A percentile compares a stretch with the other conserved stretches of the same genome.
Conservation (phyloP, 148 eudicot species). For the Persicaria tinctoria region DNA sequence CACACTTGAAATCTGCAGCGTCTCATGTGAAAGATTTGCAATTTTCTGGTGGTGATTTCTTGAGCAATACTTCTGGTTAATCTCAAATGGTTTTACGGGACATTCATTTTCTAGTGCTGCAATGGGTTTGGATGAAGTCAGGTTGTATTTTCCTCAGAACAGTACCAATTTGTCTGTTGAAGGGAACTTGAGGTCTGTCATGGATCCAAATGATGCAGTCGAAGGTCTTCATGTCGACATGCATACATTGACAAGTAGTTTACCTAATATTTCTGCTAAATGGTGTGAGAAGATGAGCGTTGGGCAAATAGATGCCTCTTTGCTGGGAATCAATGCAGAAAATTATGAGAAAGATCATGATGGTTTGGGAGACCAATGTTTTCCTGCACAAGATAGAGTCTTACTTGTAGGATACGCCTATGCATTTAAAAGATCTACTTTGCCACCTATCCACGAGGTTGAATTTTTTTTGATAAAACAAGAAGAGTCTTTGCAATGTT, state of each 20-base stretch:
- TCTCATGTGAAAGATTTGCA: conserved; percentile 5
- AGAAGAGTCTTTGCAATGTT: neutral
- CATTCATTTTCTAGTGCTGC: conserved; percentile 13
- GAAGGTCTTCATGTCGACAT: neutral
- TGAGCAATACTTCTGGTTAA: conserved; percentile 7
- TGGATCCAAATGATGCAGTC: neutral
- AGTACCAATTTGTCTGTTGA: neutral
- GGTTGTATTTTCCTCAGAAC: neutral
- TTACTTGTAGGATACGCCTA: neutral
- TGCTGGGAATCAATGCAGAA: neutral
- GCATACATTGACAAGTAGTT: neutral
- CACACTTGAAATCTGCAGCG: neutral
- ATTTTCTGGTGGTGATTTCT: neutral
- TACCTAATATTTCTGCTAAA: conserved; percentile 1
- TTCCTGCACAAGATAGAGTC: neutral
- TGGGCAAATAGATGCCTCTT: neutral
- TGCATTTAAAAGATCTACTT: conserved; percentile 6
- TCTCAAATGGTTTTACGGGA: conserved; percentile 10
- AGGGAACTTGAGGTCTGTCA: neutral
- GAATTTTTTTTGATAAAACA: neutral
- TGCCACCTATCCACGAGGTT: neutral
- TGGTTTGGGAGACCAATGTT: conserved; percentile 9
- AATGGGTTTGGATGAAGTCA: neutral
- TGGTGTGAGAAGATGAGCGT: neutral
- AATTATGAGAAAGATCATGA: neutral